Evolutionary conservation across 2,329 filamentous ascomycete species (phyloP).

Genomic region (Ophiostoma australiae): DNA sequence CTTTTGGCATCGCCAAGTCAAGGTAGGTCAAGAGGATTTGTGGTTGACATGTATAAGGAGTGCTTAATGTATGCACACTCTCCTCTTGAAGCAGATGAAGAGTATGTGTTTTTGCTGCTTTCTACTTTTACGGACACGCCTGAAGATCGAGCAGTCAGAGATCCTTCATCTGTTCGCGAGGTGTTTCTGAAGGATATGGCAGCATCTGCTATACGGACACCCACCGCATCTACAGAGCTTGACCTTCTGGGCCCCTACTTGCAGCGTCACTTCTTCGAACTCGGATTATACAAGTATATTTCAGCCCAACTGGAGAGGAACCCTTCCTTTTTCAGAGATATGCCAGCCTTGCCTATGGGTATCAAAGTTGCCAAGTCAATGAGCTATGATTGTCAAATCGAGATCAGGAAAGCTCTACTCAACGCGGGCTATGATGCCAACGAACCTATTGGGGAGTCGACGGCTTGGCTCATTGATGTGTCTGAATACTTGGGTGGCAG

Average conservation of each 20-base stretch:
- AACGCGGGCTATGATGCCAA: background rate
- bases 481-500: background rate
- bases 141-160: background rate
- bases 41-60: no score
- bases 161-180: background rate
- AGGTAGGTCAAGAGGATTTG: no score
- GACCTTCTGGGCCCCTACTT: background rate
- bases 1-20: background rate
- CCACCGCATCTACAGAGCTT: background rate
- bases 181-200: fast-evolving
- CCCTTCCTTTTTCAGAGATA: background rate
- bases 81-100: background rate
- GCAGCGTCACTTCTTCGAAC: background rate
- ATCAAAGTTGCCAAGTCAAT: background rate
- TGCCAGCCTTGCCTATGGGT: background rate
- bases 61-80: no score
- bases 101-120: background rate
- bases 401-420: background rate
- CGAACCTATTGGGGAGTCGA: background rate
- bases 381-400: background rate
- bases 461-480: background rate
- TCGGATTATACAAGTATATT: background rate
- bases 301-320: background rate
- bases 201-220: background rate
- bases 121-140: background rate